Percentiles rank a stretch among this genome's conserved stretches.
Conservation (phyloP, 352 stramenopile species). For the Pythium myriotylum region DNA sequence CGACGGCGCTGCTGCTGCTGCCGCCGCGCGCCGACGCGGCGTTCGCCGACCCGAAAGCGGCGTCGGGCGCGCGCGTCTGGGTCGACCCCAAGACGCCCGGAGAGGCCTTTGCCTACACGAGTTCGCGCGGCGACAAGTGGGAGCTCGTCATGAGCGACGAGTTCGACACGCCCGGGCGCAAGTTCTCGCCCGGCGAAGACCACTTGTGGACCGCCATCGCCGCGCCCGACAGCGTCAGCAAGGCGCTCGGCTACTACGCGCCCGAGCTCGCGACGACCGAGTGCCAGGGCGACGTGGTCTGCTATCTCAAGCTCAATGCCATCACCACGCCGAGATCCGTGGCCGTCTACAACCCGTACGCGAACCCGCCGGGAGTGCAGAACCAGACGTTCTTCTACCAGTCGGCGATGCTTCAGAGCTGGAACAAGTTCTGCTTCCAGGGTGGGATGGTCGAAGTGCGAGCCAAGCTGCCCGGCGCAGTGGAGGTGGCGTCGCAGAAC, state of each 20-base stretch:
- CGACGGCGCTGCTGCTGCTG: neutral
- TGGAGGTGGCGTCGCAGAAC: constrained; percentile 37
- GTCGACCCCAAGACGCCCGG: constrained; percentile 55
- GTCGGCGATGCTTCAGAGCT: constrained; percentile 90
- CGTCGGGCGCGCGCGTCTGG: constrained; percentile 31
- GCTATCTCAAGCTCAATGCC: constrained; percentile 62
- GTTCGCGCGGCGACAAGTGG: constrained; percentile 52
- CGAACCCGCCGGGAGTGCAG: constrained; percentile 46
- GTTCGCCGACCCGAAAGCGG: constrained; percentile 1
- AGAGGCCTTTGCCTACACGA: constrained; percentile 35
- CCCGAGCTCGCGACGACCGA: neutral
- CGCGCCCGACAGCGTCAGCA: constrained; percentile 78
- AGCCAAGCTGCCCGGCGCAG: constrained; percentile 78
- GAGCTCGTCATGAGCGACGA: constrained; percentile 94
- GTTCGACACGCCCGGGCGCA: constrained; percentile 89
- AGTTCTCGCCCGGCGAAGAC: constrained; percentile 90
- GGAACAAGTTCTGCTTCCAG: constrained; percentile 96
- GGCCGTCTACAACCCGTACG: constrained; percentile 51
- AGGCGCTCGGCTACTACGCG: constrained; percentile 19
- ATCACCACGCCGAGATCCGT: constrained; percentile 39
- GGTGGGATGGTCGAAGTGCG: constrained; percentile 92
- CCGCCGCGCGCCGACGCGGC: neutral
- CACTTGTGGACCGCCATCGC: constrained; percentile 93
- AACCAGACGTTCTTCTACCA: constrained; percentile 58
- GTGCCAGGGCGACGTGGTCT: constrained; percentile 15